These are phyloP conservation scores for Sambucus nigra DNA, from an alignment of 129 eudicot species.

Conservation along the genomic window DNA sequence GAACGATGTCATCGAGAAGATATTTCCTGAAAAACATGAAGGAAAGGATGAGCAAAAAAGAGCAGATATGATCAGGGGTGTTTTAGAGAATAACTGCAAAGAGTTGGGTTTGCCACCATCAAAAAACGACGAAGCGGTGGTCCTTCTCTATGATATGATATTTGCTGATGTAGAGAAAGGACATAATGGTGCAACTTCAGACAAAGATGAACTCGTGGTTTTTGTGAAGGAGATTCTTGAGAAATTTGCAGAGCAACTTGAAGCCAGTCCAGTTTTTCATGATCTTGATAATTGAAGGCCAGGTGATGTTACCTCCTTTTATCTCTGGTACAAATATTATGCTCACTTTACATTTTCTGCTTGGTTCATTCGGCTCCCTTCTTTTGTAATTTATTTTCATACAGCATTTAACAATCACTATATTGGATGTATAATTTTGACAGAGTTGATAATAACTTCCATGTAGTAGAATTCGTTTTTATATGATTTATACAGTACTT, in stretches of 20 bases:
- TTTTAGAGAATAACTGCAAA: conserved; percentile 16
- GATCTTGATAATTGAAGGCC: conserved; percentile 14
- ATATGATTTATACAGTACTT: no score
- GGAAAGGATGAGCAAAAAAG: not conserved
- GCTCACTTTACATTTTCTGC: not conserved
- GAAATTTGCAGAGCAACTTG: conserved; percentile 26
- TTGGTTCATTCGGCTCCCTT: not conserved
- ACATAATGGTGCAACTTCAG: not conserved
- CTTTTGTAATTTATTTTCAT: not conserved
- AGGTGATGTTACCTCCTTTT: not conserved
- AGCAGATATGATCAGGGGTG: conserved; percentile 3
- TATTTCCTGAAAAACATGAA: conserved; percentile 4
- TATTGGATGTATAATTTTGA: not conserved
- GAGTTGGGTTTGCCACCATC: conserved; percentile 28
- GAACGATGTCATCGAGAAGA: conserved; percentile 13
- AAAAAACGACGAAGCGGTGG: conserved; percentile 12
- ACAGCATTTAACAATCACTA: not conserved
- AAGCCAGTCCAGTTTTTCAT: conserved; percentile 28
- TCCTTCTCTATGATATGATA: conserved; percentile 20
- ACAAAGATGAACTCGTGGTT: conserved; percentile 12
- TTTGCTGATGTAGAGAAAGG: conserved; percentile 11
- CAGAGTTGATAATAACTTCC: not conserved
- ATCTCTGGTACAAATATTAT: not conserved
- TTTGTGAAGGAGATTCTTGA: conserved; percentile 23
- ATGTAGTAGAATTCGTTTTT: no score